Conservation (phyloP, 78 protist species). For the Polysphondylium violaceum region DNA sequence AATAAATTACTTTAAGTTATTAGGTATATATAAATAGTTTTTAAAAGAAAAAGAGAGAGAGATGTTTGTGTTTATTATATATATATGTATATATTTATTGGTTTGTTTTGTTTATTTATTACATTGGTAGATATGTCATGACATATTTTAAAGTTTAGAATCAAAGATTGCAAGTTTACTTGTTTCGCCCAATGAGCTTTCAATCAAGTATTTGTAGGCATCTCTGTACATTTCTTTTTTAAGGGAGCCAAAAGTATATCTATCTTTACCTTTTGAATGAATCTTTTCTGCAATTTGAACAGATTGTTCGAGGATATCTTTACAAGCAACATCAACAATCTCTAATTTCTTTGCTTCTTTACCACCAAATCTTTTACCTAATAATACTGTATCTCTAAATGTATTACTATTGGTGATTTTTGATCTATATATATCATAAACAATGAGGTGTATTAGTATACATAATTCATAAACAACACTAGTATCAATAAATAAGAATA, state of each 20-base stretch:
- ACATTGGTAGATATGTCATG: not conserved
- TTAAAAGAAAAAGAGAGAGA: not conserved
- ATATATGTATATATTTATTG: not conserved
- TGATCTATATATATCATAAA: not conserved
- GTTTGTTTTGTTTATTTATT: not conserved
- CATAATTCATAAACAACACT: not conserved
- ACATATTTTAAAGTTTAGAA: constrained; percentile 2
- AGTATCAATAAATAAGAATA: too few species aligned
- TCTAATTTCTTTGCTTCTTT: constrained; percentile 17
- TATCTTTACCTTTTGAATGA: constrained; percentile 66
- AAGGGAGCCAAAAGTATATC: constrained; percentile 35
- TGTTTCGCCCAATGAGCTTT: constrained; percentile 6
- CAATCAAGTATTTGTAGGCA: not conserved
- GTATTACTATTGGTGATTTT: constrained; percentile 32
- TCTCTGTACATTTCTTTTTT: constrained; percentile 51
- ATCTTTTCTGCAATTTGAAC: constrained; percentile 14
- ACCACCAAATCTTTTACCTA: constrained; percentile 54
- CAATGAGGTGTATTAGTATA: not conserved
- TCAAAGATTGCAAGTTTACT: not conserved
- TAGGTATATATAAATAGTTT: not conserved
- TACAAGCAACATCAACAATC: constrained; percentile 21
- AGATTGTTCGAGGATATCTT: constrained; percentile 8
- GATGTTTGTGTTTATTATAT: not conserved
- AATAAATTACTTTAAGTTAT: constrained; percentile 9
- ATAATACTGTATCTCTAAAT: constrained; percentile 59